These are phyloP conservation scores for Uncinocarpus reesii DNA, from an alignment of 2,329 filamentous ascomycete genomes.

Conservation along the genomic window DNA sequence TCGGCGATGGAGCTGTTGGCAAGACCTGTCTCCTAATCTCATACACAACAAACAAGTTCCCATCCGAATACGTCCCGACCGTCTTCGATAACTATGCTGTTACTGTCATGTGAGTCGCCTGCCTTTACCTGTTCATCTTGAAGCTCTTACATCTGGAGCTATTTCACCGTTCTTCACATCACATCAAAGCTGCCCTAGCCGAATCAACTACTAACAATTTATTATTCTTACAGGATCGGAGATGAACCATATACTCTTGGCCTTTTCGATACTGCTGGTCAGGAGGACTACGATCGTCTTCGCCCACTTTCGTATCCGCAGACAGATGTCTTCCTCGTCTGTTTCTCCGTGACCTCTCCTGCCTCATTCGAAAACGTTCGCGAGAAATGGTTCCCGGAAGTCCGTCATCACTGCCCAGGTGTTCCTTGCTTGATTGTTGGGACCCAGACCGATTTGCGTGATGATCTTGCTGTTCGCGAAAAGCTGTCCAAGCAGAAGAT, in stretches of 20 bases:
- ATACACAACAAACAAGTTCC: constrained; percentile 99
- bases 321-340: constrained; percentile 98
- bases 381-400: constrained; percentile 98
- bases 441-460: constrained; percentile 90
- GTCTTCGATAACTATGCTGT: constrained; percentile 99
- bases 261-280: constrained; percentile 95
- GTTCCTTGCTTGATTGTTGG: constrained; percentile 97
- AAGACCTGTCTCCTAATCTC: constrained; percentile 99
- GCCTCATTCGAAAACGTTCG: constrained; percentile 99
- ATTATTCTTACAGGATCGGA: constrained; percentile 66
- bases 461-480: constrained; percentile 75
- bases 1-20: constrained; percentile 97
- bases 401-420: constrained; percentile 95
- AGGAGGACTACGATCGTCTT: constrained; percentile 99
- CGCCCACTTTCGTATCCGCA: constrained; percentile 97
- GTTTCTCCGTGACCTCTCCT: constrained; percentile 96
- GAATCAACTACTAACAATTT: too few relatives aligned
- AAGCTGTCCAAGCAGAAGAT: constrained; percentile 96
- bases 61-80: constrained; percentile 97
- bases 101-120: constrained; percentile 82
- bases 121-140: constrained; percentile 1
- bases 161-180: too few relatives aligned
- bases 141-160: too few relatives aligned
- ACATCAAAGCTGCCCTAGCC: too few relatives aligned
- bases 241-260: constrained; percentile 97